Percentiles rank a stretch among this genome's conserved stretches.
phyloP scores from a whole-genome alignment of 192 early-diverging fungal genomes.

The Podila verticillata region DNA sequence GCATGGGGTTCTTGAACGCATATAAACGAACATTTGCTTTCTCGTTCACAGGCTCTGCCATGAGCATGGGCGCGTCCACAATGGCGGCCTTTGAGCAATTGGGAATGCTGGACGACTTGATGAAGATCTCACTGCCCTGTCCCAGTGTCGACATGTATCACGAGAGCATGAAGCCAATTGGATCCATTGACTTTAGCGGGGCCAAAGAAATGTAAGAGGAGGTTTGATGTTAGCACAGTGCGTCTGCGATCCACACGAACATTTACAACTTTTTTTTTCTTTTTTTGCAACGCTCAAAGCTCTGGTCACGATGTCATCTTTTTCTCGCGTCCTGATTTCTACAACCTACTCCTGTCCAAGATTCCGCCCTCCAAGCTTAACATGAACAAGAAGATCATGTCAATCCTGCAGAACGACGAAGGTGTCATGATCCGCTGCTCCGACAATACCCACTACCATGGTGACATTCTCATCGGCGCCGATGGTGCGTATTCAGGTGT shows the following conservation, averaged over 20 bases:
- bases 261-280: neutral
- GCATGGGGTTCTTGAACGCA: no score
- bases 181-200: neutral
- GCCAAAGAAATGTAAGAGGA: neutral
- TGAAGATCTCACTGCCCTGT: neutral
- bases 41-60: neutral
- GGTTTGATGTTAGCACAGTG: neutral
- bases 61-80: neutral
- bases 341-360: conserved; percentile 10
- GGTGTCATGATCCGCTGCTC: conserved; percentile 10
- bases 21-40: no score
- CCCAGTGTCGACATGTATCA: neutral
- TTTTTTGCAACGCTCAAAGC: neutral
- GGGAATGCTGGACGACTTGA: neutral
- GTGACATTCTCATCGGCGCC: conserved; percentile 24
- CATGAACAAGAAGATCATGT: conserved; percentile 7
- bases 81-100: neutral
- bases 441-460: conserved; percentile 1
- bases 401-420: neutral
- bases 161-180: neutral
- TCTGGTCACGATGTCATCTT: conserved; percentile 10
- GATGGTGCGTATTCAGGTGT: conserved; percentile 9
- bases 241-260: no score
- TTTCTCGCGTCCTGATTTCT: conserved; percentile 9
- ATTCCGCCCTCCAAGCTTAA: neutral